phyloP scores from a whole-genome alignment of 2,329 filamentous ascomycete species.

The Aspergillus uvarum region DNA sequence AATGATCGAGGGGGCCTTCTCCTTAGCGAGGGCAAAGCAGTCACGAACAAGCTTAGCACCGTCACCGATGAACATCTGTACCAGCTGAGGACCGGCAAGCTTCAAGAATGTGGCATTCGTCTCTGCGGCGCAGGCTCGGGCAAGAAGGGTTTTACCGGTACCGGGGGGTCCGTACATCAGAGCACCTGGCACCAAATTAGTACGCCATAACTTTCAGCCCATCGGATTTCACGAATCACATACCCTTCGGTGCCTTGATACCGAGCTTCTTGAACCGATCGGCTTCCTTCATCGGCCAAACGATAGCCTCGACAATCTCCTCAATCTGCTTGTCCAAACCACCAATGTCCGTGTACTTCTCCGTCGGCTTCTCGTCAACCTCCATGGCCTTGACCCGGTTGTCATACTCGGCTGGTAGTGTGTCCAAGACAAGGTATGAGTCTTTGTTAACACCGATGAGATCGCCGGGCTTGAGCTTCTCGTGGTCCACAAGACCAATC shows the following conservation, averaged over 20 bases:
- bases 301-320: constrained; percentile 95
- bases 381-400: constrained; percentile 99
- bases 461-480: constrained; percentile 91
- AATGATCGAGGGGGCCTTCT: constrained; percentile 98
- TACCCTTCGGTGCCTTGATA: constrained; percentile 99
- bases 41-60: constrained; percentile 96
- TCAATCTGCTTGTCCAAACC: constrained; percentile 98
- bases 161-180: constrained; percentile 82
- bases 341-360: constrained; percentile 98
- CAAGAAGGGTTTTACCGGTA: constrained; percentile 61
- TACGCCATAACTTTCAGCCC: background rate
- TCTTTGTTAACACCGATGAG: constrained; percentile 99
- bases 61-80: constrained; percentile 99
- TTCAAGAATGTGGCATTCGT: constrained; percentile 99
- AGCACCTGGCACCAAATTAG: constrained; percentile 61
- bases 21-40: constrained; percentile 95
- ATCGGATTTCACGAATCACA: constrained; percentile 19
- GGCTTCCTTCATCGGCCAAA: constrained; percentile 99
- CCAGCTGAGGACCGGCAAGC: constrained; percentile 92
- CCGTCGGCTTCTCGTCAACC: constrained; percentile 98
- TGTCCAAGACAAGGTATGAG: constrained; percentile 95
- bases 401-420: constrained; percentile 94
- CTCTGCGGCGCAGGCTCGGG: constrained; percentile 93
- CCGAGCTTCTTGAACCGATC: constrained; percentile 99
- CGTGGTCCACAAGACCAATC: constrained; percentile 93